Percentiles rank a stretch among this genome's conserved stretches.
phyloP scores from a whole-genome alignment of 1,284 basidiomycete genomes.

The Hymenochaete sp. region DNA sequence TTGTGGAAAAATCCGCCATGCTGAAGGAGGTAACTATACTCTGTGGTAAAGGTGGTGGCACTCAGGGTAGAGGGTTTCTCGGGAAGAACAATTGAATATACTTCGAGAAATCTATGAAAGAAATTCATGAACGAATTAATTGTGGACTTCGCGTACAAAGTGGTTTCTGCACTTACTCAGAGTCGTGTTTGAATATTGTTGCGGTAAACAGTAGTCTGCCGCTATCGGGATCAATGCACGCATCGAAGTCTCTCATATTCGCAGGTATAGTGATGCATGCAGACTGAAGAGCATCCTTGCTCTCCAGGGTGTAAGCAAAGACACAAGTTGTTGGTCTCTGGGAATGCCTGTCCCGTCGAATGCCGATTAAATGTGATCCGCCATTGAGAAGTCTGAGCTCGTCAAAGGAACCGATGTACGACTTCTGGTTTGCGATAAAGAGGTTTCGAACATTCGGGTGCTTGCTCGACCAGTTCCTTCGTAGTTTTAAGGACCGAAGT shows the following conservation, averaged over 20 bases:
- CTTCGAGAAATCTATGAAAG: constrained; percentile 14
- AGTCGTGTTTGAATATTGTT: constrained; percentile 7
- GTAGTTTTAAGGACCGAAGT: constrained; percentile 12
- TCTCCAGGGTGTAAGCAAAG: constrained; percentile 8
- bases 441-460: constrained; percentile 2
- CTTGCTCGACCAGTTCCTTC: constrained; percentile 13
- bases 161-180: constrained; percentile 12
- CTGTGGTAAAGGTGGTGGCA: constrained; percentile 6
- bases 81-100: constrained; percentile 12
- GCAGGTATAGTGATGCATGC: constrained; percentile 9
- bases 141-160: too few species aligned
- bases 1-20: constrained; percentile 16
- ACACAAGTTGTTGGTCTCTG: constrained; percentile 11
- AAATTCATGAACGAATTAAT: neutral
- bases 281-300: constrained; percentile 1
- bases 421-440: neutral
- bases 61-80: constrained; percentile 5
- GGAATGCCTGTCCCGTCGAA: constrained; percentile 14
- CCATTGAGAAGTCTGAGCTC: constrained; percentile 14
- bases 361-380: constrained; percentile 9
- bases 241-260: constrained; percentile 15
- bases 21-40: constrained; percentile 7
- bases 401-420: constrained; percentile 9
- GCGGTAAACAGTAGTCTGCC: constrained; percentile 13
- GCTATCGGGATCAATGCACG: constrained; percentile 5